Percentiles rank a stretch among this genome's conserved stretches.
Conservation (phyloP, 768 basidiomycete species). For the Boletus subparvulus region DNA sequence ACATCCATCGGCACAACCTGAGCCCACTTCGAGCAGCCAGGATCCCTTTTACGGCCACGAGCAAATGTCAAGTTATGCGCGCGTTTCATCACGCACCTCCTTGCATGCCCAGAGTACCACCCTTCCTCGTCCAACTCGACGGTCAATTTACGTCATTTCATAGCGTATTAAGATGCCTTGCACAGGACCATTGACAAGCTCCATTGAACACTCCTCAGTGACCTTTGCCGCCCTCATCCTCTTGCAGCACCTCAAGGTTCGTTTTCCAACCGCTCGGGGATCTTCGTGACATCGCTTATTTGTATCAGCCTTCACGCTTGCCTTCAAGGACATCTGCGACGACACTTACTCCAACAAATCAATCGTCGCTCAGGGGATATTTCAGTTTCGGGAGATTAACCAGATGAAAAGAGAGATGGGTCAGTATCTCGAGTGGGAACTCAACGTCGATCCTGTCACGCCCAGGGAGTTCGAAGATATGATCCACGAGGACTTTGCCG, state of each 20-base stretch:
- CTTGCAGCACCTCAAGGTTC: constrained; percentile 23
- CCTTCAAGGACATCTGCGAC: constrained; percentile 80
- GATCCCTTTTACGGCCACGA: constrained; percentile 62
- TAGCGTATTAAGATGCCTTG: constrained; percentile 54
- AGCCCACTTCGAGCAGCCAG: constrained; percentile 20
- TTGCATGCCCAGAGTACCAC: constrained; percentile 83
- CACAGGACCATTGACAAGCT: constrained; percentile 57
- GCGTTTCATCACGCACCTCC: constrained; percentile 38
- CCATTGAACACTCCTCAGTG: constrained; percentile 29
- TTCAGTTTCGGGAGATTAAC: constrained; percentile 62
- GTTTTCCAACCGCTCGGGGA: too few species aligned
- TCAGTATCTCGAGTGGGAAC: constrained; percentile 66
- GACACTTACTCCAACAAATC: constrained; percentile 94
- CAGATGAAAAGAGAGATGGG: too few species aligned
- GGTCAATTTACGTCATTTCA: constrained; percentile 49
- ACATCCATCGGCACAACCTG: constrained; percentile 29
- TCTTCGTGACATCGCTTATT: too few species aligned
- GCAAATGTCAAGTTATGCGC: constrained; percentile 67
- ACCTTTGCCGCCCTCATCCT: constrained; percentile 37
- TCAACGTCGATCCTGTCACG: constrained; percentile 67
- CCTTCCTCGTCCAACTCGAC: constrained; percentile 35
- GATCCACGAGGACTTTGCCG: constrained; percentile 60
- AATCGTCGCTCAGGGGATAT: constrained; percentile 87
- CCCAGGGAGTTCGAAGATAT: constrained; percentile 60
- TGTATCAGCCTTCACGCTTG: too few species aligned